phyloP scores from a whole-genome alignment of 768 basidiomycete genomes.

The Lentinula lateritia region DNA sequence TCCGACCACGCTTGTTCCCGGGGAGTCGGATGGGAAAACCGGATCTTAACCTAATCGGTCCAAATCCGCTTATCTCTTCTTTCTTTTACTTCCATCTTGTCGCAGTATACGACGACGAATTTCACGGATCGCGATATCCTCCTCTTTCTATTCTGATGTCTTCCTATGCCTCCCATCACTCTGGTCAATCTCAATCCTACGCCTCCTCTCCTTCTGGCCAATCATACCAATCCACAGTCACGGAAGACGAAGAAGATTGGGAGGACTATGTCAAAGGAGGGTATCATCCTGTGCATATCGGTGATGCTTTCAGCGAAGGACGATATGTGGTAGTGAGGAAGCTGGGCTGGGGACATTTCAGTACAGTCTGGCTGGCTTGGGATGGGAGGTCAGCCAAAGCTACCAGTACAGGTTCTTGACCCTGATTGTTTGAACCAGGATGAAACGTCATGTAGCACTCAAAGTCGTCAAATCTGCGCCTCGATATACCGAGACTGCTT shows the following conservation, averaged over 20 bases:
- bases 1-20: background rate
- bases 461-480: conserved; percentile 98
- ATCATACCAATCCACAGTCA: conserved; percentile 60
- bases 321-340: conserved; percentile 91
- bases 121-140: background rate
- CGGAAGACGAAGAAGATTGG: conserved; percentile 90
- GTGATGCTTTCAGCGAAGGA: conserved; percentile 82
- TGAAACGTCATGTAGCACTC: conserved; percentile 94
- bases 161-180: background rate
- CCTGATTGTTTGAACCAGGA: conserved; percentile 37
- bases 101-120: background rate
- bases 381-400: conserved; percentile 57
- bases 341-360: conserved; percentile 94
- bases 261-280: conserved; percentile 82
- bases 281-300: conserved; percentile 92
- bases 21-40: background rate
- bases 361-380: conserved; percentile 86
- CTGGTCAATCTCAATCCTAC: background rate
- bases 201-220: conserved; percentile 50
- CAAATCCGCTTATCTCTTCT: background rate
- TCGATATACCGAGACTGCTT: conserved; percentile 94
- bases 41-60: background rate
- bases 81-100: background rate
- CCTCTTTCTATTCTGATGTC: background rate
- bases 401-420: conserved; percentile 11